phyloP scores from a whole-genome alignment of 768 basidiomycete genomes.

The Candolleomyces efflorescens region DNA sequence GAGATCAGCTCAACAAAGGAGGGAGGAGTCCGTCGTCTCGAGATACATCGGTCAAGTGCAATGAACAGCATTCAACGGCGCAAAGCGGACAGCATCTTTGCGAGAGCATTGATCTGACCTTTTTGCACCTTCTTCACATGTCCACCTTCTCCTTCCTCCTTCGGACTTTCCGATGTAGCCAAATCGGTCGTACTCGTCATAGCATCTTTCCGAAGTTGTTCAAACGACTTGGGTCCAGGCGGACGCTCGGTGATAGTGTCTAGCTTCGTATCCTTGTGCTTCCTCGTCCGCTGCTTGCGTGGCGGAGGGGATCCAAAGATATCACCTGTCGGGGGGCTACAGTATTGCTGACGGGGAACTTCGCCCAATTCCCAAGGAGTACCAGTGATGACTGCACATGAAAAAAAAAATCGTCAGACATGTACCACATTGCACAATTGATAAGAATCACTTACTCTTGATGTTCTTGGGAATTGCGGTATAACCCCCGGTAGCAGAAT shows the following conservation, averaged over 20 bases:
- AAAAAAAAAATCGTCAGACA: slow-evolving; percentile 8
- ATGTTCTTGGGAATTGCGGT: slow-evolving; percentile 59
- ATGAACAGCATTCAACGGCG: slow-evolving; percentile 43
- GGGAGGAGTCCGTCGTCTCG: slow-evolving; percentile 14
- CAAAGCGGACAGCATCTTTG: slow-evolving; percentile 87
- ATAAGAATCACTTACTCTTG: slow-evolving; percentile 58
- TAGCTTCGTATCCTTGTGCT: slow-evolving; percentile 60
- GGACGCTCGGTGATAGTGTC: slow-evolving; percentile 78
- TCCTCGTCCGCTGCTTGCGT: slow-evolving; percentile 63
- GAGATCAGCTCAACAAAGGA: slow-evolving; percentile 6
- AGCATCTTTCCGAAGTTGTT: slow-evolving; percentile 55
- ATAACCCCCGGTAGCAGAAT: slow-evolving; percentile 25
- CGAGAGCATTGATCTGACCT: slow-evolving; percentile 84
- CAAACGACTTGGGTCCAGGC: slow-evolving; percentile 34
- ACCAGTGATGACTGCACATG: slow-evolving; percentile 61
- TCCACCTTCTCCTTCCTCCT: slow-evolving; percentile 41
- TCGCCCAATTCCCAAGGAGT: slow-evolving; percentile 73
- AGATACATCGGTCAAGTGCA: background rate
- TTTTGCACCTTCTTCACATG: slow-evolving; percentile 74
- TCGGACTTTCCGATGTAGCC: slow-evolving; percentile 25
- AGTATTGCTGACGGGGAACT: slow-evolving; percentile 64
- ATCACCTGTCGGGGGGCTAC: slow-evolving; percentile 36
- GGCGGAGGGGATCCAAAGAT: slow-evolving; percentile 54
- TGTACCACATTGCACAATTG: background rate
- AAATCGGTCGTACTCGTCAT: slow-evolving; percentile 76